phyloP scores from a whole-genome alignment of 2,329 filamentous ascomycete species.

The Aspergillus eucalypticola region DNA sequence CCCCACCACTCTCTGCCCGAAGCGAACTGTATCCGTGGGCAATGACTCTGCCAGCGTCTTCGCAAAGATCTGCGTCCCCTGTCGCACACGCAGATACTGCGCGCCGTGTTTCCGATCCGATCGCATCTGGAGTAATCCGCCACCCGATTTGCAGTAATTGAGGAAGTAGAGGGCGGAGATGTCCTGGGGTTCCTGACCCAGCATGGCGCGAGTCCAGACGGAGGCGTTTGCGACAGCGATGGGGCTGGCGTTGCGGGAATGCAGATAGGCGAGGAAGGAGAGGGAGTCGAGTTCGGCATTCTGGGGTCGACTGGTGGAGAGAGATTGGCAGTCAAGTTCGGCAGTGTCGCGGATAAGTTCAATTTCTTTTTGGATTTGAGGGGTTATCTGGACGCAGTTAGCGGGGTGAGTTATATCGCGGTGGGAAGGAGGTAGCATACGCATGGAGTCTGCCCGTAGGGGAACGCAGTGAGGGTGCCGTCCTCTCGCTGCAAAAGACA shows the following conservation, averaged over 20 bases:
- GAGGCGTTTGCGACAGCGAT: constrained; percentile 38
- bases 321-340: constrained; percentile 42
- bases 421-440: not conserved
- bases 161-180: constrained; percentile 57
- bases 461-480: constrained; percentile 26
- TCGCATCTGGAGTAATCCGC: constrained; percentile 55
- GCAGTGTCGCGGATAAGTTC: constrained; percentile 38
- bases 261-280: constrained; percentile 43
- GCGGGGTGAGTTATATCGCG: not conserved
- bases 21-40: constrained; percentile 16
- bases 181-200: constrained; percentile 53
- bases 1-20: constrained; percentile 12
- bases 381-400: constrained; percentile 20
- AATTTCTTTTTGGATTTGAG: constrained; percentile 27
- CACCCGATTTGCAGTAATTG: constrained; percentile 56
- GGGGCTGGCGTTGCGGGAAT: constrained; percentile 31
- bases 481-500: constrained; percentile 46
- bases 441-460: constrained; percentile 18
- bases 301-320: constrained; percentile 28
- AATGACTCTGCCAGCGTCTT: constrained; percentile 40
- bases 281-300: constrained; percentile 36
- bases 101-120: constrained; percentile 56
- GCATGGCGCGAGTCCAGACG: constrained; percentile 53
- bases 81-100: constrained; percentile 53
- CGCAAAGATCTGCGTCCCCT: constrained; percentile 50